Evolutionary conservation across 352 stramenopile genomes (phyloP).

Genomic region (Phytophthora agathidicida): DNA sequence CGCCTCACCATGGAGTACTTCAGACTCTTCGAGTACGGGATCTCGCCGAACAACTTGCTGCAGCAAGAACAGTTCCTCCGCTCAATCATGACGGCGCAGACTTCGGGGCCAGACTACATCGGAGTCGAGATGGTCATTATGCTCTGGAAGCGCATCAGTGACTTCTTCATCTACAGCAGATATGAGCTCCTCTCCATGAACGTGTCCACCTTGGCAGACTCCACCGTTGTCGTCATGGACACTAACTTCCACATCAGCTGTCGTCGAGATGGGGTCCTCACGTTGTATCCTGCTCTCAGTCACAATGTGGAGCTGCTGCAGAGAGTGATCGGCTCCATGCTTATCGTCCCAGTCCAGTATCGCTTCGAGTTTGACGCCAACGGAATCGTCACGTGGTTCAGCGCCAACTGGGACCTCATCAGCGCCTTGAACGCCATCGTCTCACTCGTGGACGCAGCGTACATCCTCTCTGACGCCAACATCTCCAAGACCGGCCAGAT

Average conservation of each 20-base stretch:
- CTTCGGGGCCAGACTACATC: conserved; percentile 56
- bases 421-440: conserved; percentile 44
- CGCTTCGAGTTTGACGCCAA: conserved; percentile 57
- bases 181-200: conserved; percentile 40
- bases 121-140: conserved; percentile 50
- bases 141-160: conserved; percentile 55
- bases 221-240: conserved; percentile 57
- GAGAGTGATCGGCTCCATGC: conserved; percentile 43
- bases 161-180: conserved; percentile 45
- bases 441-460: conserved; percentile 45
- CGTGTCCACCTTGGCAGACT: conserved; percentile 37
- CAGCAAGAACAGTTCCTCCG: conserved; percentile 63
- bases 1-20: conserved; percentile 61
- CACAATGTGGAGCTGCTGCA: conserved; percentile 55
- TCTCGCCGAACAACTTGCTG: conserved; percentile 13
- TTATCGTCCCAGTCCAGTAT: conserved; percentile 52
- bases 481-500: conserved; percentile 72
- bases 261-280: conserved; percentile 42
- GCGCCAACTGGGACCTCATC: conserved; percentile 67
- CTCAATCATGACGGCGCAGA: conserved; percentile 48
- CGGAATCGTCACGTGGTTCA: conserved; percentile 58
- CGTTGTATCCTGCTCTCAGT: conserved; percentile 49
- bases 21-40: conserved; percentile 56
- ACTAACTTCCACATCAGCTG: conserved; percentile 46
- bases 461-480: conserved; percentile 47